These are phyloP conservation scores for Chondrostereum purpureum DNA, from an alignment of 1,284 basidiomycete genomes.

Conservation along the genomic window DNA sequence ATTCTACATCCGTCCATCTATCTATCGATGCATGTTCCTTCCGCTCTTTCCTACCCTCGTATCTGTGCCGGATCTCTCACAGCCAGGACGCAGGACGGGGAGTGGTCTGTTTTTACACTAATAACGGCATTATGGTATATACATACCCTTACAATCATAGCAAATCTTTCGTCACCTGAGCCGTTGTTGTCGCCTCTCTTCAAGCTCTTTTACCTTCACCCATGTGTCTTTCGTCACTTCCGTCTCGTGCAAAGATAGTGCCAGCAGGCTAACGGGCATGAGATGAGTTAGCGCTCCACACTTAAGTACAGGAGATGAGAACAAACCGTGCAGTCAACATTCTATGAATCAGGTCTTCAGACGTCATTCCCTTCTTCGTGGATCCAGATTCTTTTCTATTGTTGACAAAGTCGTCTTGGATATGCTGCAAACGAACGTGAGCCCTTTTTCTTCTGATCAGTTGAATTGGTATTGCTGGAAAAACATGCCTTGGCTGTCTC, in stretches of 20 bases:
- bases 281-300: constrained; percentile 21
- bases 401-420: constrained; percentile 69
- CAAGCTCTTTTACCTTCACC: constrained; percentile 40
- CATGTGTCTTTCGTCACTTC: constrained; percentile 41
- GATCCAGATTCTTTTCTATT: constrained; percentile 36
- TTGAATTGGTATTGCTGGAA: neutral
- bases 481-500: constrained; percentile 44
- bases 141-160: no score
- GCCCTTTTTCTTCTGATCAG: constrained; percentile 3
- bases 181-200: constrained; percentile 16
- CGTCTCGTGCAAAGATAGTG: constrained; percentile 39
- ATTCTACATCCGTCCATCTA: no score
- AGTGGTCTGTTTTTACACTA: no score
- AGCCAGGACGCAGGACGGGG: no score
- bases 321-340: constrained; percentile 62
- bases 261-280: constrained; percentile 40
- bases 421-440: constrained; percentile 38
- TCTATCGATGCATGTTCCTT: no score
- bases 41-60: no score
- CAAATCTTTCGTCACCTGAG: neutral
- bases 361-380: constrained; percentile 33
- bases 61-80: no score
- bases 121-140: no score
- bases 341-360: constrained; percentile 55
- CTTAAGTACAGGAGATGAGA: constrained; percentile 1